Evolutionary conservation across 257 asterid species (phyloP), one percentile per base, ranked within the genome.

Genomic region (Solanum pimpinellifolium): DNA sequence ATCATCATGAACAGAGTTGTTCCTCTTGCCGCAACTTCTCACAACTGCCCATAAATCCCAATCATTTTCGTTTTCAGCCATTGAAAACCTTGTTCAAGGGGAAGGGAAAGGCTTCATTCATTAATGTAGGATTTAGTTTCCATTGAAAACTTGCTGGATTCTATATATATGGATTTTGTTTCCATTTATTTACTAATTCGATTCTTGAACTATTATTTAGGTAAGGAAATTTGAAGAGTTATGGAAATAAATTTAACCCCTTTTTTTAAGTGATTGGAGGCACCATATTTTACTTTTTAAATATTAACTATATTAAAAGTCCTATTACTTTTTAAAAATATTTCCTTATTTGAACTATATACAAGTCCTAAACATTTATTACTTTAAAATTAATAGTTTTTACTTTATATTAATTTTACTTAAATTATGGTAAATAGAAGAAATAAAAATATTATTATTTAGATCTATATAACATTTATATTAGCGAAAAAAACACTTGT

Each of bases 21-120:
- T 72, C 52, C 23, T 11, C 73, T 52, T 85, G 2, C n/a, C 6
- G 83, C 83, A 72, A 33, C 87, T 72, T 73, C 87, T 85, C 82
- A 72, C 87, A 52, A 73, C 56, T 86, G 87, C 84, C 42, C 37
- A 72, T 13, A 86, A 62, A 86, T 86, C 87, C 87, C 87, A 86
- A 21, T 72, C 87, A 47, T 47, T 85, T 46, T 85, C 35, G 65
- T 69, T 85, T 42, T 77, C 87, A 33, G 62, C 83, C 87, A 86
- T 86, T 69, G 85, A 29, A 80, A 27, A 7, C 66, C 35, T 80
- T 78, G 16, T 47, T 80, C n/a, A 25, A 14, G n/a, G 39, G n/a
- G 27, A 16, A 16, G 42, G 42, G 27, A 18, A 80, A 29, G 42
- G 29, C 18, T 80, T 47, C 85, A 47, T 80, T 47, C 68, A 47